Conservation (phyloP, 306 rosid genomes). For the Adenanthera pavonina region DNA sequence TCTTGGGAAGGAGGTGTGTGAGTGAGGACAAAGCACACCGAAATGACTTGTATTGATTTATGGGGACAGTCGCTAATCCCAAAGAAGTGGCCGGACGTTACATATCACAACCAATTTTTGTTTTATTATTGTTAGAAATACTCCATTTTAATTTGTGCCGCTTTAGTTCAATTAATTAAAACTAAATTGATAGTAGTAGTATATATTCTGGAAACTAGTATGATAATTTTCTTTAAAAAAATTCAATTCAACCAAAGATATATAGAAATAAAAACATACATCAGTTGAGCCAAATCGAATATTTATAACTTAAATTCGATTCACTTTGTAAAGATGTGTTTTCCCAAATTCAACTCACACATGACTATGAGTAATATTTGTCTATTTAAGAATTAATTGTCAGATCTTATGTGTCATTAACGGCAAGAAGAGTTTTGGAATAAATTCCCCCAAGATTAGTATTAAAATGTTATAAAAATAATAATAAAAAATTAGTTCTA, state of each 20-base stretch:
- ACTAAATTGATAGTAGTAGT: no score
- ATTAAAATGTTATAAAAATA: neutral
- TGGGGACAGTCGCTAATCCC: no score
- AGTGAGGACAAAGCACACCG: no score
- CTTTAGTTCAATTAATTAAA: no score
- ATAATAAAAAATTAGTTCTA: neutral
- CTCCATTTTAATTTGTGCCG: no score
- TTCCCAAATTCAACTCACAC: neutral
- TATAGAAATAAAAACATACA: neutral
- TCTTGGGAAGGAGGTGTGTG: no score
- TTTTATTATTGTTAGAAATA: no score
- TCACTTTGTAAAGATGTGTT: neutral
- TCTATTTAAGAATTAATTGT: neutral
- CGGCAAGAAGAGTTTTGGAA: slow-evolving; percentile 36
- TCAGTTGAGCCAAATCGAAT: neutral
- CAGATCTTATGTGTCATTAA: slow-evolving; percentile 22
- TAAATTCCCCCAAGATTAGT: slow-evolving; percentile 24
- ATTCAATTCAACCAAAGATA: neutral
- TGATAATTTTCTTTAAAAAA: no score
- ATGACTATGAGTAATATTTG: neutral
- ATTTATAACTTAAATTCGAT: neutral
- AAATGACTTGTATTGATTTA: no score
- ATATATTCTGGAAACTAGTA: no score
- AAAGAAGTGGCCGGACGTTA: no score
- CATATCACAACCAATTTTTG: no score